Percentiles rank a stretch among this genome's conserved stretches.
These are phyloP conservation scores for Neurospora tetrasperma DNA, from an alignment of 495 filamentous ascomycete species.

Conservation along the genomic window DNA sequence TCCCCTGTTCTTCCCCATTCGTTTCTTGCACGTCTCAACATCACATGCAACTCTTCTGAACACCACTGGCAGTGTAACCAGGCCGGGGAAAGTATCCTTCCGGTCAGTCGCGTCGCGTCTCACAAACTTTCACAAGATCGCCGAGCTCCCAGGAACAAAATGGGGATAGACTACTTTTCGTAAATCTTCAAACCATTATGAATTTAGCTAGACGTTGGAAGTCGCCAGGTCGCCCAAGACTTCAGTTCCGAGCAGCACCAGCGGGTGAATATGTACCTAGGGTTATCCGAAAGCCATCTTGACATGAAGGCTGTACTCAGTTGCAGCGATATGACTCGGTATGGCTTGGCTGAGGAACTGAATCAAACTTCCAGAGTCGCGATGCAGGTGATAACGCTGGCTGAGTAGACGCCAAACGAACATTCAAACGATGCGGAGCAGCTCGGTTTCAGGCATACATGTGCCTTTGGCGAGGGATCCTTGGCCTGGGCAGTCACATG, in stretches of 20 bases:
- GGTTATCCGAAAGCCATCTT: background rate
- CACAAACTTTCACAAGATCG: background rate
- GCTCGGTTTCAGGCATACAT: background rate
- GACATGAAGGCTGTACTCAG: background rate
- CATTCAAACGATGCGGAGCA: background rate
- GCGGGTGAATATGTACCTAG: background rate
- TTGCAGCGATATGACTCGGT: background rate
- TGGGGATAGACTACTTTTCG: background rate
- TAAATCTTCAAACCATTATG: too few relatives aligned
- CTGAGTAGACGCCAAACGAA: background rate
- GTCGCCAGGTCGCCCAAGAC: background rate
- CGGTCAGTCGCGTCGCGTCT: background rate
- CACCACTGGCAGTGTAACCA: background rate
- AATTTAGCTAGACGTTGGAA: background rate
- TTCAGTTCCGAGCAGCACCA: background rate
- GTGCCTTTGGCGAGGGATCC: background rate
- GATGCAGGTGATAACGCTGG: background rate
- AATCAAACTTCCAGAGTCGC: background rate
- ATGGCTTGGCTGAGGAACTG: background rate
- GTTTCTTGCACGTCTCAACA: background rate
- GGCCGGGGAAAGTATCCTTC: background rate
- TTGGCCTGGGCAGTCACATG: background rate
- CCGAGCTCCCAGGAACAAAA: background rate
- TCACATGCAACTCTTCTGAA: background rate
- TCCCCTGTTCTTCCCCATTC: constrained; percentile 1